Percentiles rank a stretch among this genome's conserved stretches.
Evolutionary conservation across 768 basidiomycete species (phyloP).

Genomic region (Suillus weaverae): DNA sequence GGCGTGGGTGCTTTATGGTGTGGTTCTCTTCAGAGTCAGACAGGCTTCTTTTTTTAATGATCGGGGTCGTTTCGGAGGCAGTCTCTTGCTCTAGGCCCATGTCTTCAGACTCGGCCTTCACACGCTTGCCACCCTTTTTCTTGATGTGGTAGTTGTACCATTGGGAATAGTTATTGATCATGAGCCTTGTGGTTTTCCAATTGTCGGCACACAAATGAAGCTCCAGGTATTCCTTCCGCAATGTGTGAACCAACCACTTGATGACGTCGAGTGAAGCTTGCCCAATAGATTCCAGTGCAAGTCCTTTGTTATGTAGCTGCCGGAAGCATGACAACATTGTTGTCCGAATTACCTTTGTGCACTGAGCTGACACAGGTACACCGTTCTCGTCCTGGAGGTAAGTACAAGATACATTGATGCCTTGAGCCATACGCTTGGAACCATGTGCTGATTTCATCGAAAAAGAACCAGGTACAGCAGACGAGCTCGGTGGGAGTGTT

Average conservation of each 20-base stretch:
- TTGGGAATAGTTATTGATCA: neutral
- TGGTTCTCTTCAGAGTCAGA: neutral
- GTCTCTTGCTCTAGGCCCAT: neutral
- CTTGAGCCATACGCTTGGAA: neutral
- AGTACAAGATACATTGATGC: neutral
- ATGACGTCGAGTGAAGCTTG: neutral
- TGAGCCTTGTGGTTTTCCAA: neutral
- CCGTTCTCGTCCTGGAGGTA: neutral
- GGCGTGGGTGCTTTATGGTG: neutral
- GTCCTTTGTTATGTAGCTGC: neutral
- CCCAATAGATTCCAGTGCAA: neutral
- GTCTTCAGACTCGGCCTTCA: neutral
- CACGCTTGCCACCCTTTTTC: neutral
- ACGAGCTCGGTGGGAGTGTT: neutral
- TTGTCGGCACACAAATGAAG: neutral
- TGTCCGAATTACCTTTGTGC: neutral
- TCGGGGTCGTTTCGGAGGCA: neutral
- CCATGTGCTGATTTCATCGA: neutral
- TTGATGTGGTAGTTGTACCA: neutral
- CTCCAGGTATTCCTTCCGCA: neutral
- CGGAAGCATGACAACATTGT: neutral
- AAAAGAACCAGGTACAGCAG: neutral
- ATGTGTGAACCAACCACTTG: neutral
- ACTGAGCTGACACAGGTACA: neutral
- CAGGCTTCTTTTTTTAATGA: neutral